phyloP scores from a whole-genome alignment of 2,329 filamentous ascomycete genomes.

The Hymenoscyphus infarciens region DNA sequence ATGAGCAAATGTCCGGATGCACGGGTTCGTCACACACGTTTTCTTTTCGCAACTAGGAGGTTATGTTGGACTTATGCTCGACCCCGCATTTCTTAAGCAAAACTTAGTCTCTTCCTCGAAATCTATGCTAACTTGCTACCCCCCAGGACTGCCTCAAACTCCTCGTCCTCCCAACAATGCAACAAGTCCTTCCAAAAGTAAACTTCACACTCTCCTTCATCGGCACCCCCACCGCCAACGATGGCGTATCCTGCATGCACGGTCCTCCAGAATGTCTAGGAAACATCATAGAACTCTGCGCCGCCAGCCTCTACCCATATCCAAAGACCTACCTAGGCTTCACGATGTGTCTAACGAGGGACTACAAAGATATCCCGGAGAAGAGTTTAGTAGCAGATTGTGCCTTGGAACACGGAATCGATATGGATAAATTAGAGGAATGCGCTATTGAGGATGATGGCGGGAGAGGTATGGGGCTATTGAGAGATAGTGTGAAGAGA shows the following conservation, averaged over 20 bases:
- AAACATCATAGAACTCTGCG: constrained; percentile 92
- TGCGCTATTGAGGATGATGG: constrained; percentile 78
- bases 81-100: background rate
- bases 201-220: constrained; percentile 91
- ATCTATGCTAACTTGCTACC: constrained; percentile 1
- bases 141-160: constrained; percentile 69
- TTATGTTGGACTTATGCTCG: no score
- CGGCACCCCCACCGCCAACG: constrained; percentile 71
- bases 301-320: constrained; percentile 74
- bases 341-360: constrained; percentile 78
- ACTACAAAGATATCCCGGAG: constrained; percentile 75
- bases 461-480: constrained; percentile 62
- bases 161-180: constrained; percentile 83
- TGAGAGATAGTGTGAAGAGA: constrained; percentile 64
- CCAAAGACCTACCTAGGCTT: constrained; percentile 90
- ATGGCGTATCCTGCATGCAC: constrained; percentile 84
- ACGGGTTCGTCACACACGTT: constrained; percentile 41
- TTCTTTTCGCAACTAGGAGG: background rate
- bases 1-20: constrained; percentile 98
- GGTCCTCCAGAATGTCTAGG: constrained; percentile 88
- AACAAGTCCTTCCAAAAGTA: constrained; percentile 74
- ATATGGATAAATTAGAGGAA: constrained; percentile 75
- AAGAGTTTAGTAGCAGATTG: constrained; percentile 79
- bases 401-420: constrained; percentile 84
- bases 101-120: background rate